These are phyloP conservation scores for Irpex lacteus DNA, from an alignment of 1,284 basidiomycete genomes.

Conservation along the genomic window DNA sequence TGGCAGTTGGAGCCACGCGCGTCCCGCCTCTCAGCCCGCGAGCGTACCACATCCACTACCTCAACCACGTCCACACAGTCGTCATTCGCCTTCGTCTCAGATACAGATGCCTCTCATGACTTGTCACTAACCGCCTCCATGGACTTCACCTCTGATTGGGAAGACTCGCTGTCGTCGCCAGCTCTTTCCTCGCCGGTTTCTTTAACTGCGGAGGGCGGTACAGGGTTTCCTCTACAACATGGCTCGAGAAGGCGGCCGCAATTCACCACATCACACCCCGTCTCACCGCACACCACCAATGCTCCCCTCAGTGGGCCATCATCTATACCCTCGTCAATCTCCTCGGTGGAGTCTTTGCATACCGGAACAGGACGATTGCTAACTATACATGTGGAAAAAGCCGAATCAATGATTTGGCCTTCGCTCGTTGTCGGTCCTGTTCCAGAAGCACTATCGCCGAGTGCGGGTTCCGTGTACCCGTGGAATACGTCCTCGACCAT, in stretches of 20 bases:
- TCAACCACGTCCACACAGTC: constrained; percentile 74
- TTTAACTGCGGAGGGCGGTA: constrained; percentile 48
- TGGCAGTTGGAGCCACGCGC: constrained; percentile 76
- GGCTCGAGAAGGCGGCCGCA: constrained; percentile 16
- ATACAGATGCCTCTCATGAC: constrained; percentile 75
- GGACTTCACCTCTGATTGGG: constrained; percentile 67
- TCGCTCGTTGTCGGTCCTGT: constrained; percentile 71
- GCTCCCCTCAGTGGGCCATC: constrained; percentile 32
- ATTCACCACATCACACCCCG: constrained; percentile 42
- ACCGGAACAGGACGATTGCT: constrained; percentile 59
- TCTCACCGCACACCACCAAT: constrained; percentile 46
- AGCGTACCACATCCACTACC: constrained; percentile 69
- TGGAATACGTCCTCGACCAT: constrained; percentile 48
- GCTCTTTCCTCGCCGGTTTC: constrained; percentile 58
- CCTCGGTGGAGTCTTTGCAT: constrained; percentile 70
- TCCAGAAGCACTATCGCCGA: constrained; percentile 55
- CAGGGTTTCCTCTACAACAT: constrained; percentile 13
- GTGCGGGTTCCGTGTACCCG: constrained; percentile 38
- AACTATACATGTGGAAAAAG: constrained; percentile 75
- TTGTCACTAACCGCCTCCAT: constrained; percentile 64
- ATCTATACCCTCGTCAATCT: constrained; percentile 63
- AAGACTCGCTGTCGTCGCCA: constrained; percentile 56
- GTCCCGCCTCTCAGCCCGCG: constrained; percentile 48
- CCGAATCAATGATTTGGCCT: constrained; percentile 76
- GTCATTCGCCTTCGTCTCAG: constrained; percentile 74